Evolutionary conservation across 345 rosid genomes (phyloP).

Genomic region (Citrus reticulata): DNA sequence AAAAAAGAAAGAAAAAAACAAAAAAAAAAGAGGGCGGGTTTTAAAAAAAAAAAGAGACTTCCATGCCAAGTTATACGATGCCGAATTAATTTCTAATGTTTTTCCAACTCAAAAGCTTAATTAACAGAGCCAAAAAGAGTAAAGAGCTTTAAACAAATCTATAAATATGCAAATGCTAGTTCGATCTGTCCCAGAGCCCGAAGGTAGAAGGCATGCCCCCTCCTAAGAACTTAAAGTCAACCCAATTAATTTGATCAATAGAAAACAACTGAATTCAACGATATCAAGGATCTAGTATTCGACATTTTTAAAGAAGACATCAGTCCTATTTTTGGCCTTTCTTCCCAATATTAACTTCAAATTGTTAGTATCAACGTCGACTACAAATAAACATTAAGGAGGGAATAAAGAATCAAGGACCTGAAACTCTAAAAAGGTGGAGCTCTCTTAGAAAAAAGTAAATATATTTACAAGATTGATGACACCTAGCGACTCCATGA

Average conservation of each 20-base stretch:
- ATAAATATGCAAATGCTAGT: not conserved
- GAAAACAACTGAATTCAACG: not conserved
- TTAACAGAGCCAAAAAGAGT: too few relatives aligned
- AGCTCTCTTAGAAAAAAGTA: slow-evolving; percentile 28
- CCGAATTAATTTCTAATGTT: not conserved
- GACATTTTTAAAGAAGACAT: not conserved
- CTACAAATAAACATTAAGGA: slow-evolving; percentile 12
- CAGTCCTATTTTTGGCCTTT: slow-evolving; percentile 17
- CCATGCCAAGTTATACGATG: not conserved
- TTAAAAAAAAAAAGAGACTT: not conserved
- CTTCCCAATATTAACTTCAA: slow-evolving; percentile 22
- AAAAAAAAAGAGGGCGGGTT: too few relatives aligned
- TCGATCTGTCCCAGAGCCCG: not conserved
- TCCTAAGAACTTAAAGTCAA: too few relatives aligned
- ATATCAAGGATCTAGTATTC: not conserved
- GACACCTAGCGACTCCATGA: slow-evolving; percentile 8
- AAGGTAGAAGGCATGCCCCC: too few relatives aligned
- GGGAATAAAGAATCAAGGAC: slow-evolving; percentile 41
- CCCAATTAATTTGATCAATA: not conserved
- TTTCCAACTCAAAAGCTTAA: not conserved
- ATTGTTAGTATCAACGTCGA: slow-evolving; percentile 13
- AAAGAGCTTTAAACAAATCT: not conserved
- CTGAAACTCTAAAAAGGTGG: slow-evolving; percentile 30
- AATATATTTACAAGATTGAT: slow-evolving; percentile 39
- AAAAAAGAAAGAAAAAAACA: not conserved